Percentiles rank a stretch among this genome's conserved stretches.
Conservation (phyloP, 768 basidiomycete species). For the Naganishia vaughanmartiniae region DNA sequence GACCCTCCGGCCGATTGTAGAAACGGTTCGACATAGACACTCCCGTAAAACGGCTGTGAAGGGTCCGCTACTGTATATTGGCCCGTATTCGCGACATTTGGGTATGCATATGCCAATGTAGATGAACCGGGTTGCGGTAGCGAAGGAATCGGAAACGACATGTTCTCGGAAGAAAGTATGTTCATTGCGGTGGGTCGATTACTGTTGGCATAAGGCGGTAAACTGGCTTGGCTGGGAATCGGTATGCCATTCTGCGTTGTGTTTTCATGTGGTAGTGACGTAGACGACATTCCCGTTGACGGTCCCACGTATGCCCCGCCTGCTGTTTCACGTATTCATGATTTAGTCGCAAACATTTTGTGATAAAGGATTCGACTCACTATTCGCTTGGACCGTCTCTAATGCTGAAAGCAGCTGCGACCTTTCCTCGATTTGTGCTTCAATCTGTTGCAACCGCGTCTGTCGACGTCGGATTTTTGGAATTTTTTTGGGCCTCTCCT, state of each 20-base stretch:
- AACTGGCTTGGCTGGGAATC: not conserved
- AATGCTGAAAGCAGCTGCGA: not conserved
- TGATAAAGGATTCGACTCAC: not conserved
- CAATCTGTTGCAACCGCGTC: conserved; percentile 24
- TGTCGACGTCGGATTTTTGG: conserved; percentile 22
- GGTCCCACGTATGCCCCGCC: not conserved
- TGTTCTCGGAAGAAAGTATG: not conserved
- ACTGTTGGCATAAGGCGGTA: not conserved
- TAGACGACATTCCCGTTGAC: not conserved
- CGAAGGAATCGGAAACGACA: not conserved
- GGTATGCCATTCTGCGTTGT: not conserved
- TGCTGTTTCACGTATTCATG: not conserved
- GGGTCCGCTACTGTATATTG: not conserved
- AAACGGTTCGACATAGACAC: not conserved
- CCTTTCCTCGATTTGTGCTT: conserved; percentile 24
- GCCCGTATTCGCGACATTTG: not conserved
- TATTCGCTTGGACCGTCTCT: not conserved
- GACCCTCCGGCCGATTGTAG: not conserved
- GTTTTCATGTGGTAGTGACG: not conserved
- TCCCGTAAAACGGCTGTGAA: not conserved
- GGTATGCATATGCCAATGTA: not conserved
- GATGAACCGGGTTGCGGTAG: not conserved
- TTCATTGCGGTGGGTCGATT: not conserved
- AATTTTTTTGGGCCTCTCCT: conserved; percentile 21
- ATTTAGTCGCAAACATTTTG: not conserved